Conservation (phyloP, 805 yeast species). For the Metschnikowia henanensis region DNA sequence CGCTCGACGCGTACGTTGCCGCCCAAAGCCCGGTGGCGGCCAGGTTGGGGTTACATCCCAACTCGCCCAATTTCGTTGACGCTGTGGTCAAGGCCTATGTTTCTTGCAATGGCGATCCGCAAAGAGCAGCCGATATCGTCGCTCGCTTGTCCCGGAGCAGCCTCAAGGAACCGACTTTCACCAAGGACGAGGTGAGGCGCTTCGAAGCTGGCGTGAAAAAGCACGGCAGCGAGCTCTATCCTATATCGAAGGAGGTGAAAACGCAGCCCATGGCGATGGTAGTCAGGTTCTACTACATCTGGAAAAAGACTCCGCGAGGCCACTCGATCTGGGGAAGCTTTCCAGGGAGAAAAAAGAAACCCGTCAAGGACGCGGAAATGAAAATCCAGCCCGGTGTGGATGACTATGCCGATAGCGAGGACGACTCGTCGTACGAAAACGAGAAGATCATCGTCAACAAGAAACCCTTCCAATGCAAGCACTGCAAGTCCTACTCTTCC, state of each 20-base stretch:
- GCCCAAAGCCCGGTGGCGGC: constrained; percentile 59
- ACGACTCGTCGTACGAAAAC: constrained; percentile 69
- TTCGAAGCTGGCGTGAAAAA: constrained; percentile 76
- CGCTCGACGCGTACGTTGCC: constrained; percentile 54
- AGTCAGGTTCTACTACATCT: constrained; percentile 83
- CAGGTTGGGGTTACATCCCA: constrained; percentile 51
- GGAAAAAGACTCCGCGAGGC: constrained; percentile 87
- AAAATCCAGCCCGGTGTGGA: constrained; percentile 29
- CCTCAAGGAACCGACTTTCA: constrained; percentile 77
- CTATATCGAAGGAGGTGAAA: constrained; percentile 68
- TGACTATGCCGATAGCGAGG: constrained; percentile 60
- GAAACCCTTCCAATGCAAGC: constrained; percentile 61
- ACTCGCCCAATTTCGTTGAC: constrained; percentile 83
- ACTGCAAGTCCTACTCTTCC: constrained; percentile 60
- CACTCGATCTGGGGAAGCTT: constrained; percentile 78
- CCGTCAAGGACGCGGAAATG: constrained; percentile 21
- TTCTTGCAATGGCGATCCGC: constrained; percentile 50
- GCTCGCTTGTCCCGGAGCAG: constrained; percentile 51
- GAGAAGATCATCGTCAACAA: constrained; percentile 44
- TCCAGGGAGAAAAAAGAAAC: constrained; percentile 68
- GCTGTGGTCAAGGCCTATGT: constrained; percentile 58
- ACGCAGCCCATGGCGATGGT: constrained; percentile 75
- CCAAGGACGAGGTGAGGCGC: constrained; percentile 55
- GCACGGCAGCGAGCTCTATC: constrained; percentile 77
- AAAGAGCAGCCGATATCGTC: constrained; percentile 47